Evolutionary conservation across 1,139 yeast genomes (phyloP), one percentile per base, ranked within the genome.

Genomic region (Saccharomyces hybrid): DNA sequence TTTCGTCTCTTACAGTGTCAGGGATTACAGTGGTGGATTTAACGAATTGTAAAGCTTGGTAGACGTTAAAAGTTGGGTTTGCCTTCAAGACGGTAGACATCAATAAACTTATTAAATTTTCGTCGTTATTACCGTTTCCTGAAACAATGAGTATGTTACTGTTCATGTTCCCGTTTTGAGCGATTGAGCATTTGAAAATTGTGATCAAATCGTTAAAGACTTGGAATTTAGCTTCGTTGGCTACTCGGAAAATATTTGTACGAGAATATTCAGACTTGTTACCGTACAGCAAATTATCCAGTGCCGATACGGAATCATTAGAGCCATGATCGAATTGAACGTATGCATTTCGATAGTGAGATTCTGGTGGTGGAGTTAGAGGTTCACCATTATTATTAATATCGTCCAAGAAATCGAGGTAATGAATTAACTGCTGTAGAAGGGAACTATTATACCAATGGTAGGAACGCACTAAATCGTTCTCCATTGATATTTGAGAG

Each of bases 201-300:
- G 65, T 60, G 21, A 68, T 51, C 47, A 68, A 55, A 51, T 68
- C 72, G 54, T 68, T 68, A 51, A 69, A 66, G 6, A 54, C 51
- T 50, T 61, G 60, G 28, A 65, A 63, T 51, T 57, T 61, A 2
- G 59, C 62, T 7, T 61, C 50, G 14, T 63, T 62, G 5, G 55
- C 47, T 3, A 59, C 62, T 2, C 60, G 55, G 28, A 64, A 59
- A 4, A 62, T 57, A 52, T 63, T 66, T 21, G 62, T 58, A 16
- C 50, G 53, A 12, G 56, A 53, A 53, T 56, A 57, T 21, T 55
- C 51, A 8, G 58, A 49, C 29, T 57, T 44, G 28, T 55, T 53
- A 6, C 60, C 57, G 54, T 61, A 56, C 31, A 62, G 47, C 32
- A 52, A 16, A 14, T 47, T 53, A 27, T 38, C 44, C 42, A 57